Evolutionary conservation across 2,329 filamentous ascomycete species (phyloP).

Genomic region (Cladosporium velox): DNA sequence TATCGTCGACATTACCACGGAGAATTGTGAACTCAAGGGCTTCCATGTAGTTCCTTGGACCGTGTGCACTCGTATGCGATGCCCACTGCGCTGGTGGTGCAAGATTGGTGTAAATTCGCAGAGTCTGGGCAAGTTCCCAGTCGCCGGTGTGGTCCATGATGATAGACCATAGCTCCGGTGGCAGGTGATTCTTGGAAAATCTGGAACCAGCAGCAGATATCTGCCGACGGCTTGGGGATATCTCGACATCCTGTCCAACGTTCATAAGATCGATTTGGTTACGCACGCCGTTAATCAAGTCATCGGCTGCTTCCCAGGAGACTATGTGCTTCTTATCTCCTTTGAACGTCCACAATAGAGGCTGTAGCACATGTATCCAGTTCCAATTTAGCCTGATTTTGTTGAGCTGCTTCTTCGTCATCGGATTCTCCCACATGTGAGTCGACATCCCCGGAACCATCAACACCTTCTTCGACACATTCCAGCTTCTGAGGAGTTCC

Average conservation of each 20-base stretch:
- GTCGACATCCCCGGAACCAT: slow-evolving; percentile 87
- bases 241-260: slow-evolving; percentile 69
- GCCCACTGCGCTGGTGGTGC: slow-evolving; percentile 74
- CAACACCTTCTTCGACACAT: slow-evolving; percentile 80
- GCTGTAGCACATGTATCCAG: slow-evolving; percentile 80
- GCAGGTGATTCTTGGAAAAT: slow-evolving; percentile 54
- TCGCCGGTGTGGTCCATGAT: slow-evolving; percentile 82
- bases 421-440: slow-evolving; percentile 86
- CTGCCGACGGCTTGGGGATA: slow-evolving; percentile 35
- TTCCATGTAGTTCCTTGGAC: slow-evolving; percentile 70
- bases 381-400: slow-evolving; percentile 83
- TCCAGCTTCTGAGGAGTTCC: slow-evolving; percentile 82
- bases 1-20: slow-evolving; percentile 66
- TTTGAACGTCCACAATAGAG: slow-evolving; percentile 80
- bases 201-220: slow-evolving; percentile 44
- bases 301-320: slow-evolving; percentile 63
- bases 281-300: slow-evolving; percentile 72
- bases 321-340: slow-evolving; percentile 52
- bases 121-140: slow-evolving; percentile 83
- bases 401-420: slow-evolving; percentile 82
- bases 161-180: slow-evolving; percentile 85
- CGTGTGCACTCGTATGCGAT: slow-evolving; percentile 62
- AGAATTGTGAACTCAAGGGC: slow-evolving; percentile 85
- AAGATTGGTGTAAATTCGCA: slow-evolving; percentile 78
- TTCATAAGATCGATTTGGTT: slow-evolving; percentile 76